These are phyloP conservation scores for Sphaerulina populicola DNA, from an alignment of 2,329 filamentous ascomycete species.

Conservation along the genomic window DNA sequence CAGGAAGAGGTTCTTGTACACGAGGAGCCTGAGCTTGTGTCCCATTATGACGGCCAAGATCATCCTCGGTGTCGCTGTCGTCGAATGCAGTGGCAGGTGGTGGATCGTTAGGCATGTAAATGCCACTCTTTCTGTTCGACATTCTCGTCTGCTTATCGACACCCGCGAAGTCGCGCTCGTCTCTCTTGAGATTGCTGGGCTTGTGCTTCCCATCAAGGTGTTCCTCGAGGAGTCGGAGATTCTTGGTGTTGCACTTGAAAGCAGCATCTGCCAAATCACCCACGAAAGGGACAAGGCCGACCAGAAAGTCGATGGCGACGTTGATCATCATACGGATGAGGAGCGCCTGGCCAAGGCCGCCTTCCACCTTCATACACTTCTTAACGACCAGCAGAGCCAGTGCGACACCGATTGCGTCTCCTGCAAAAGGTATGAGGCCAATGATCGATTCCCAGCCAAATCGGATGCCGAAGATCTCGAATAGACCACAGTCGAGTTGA, in stretches of 20 bases:
- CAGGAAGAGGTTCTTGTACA: slow-evolving; percentile 15
- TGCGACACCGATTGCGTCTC: slow-evolving; percentile 64
- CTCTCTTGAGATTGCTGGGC: slow-evolving; percentile 29
- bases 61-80: slow-evolving; percentile 13
- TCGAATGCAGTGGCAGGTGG: slow-evolving; percentile 41
- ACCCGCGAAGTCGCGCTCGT: slow-evolving; percentile 24
- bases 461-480: slow-evolving; percentile 69
- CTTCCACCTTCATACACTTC: slow-evolving; percentile 65
- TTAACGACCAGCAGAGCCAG: slow-evolving; percentile 68
- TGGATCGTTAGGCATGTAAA: slow-evolving; percentile 30
- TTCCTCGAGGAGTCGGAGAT: slow-evolving; percentile 60
- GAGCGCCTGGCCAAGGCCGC: slow-evolving; percentile 58
- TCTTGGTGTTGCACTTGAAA: slow-evolving; percentile 68
- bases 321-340: slow-evolving; percentile 71
- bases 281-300: slow-evolving; percentile 66
- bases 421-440: slow-evolving; percentile 70
- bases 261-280: slow-evolving; percentile 68
- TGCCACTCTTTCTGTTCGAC: slow-evolving; percentile 28
- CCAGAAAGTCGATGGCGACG: slow-evolving; percentile 61
- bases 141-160: slow-evolving; percentile 30
- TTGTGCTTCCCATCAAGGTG: slow-evolving; percentile 61
- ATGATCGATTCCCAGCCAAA: slow-evolving; percentile 89
- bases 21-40: neutral
- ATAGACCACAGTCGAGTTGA: slow-evolving; percentile 73
- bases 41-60: slow-evolving; percentile 1